Base-by-base conservation (phyloP, 2,329 filamentous ascomycete genomes). In the Xylariaceae sp. region DNA sequence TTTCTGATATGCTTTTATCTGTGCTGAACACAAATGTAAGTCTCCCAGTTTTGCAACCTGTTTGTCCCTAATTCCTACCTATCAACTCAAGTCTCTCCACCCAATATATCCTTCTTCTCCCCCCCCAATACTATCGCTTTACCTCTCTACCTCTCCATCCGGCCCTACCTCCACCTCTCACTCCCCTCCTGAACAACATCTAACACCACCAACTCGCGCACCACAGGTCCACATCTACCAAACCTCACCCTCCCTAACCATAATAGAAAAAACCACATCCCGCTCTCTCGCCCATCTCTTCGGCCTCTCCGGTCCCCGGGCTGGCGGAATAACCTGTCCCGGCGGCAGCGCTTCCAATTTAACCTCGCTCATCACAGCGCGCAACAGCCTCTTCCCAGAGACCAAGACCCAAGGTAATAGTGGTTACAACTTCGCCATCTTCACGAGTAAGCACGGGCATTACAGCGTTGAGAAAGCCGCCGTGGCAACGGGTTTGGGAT, bases 391-490 rank as follows among this genome's bases (percentile, higher is more conserved):
- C 2, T 95, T 82, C 63, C 91, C 92, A 0, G 74, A 80, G 8
- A 89, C 85, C 41, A 95, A 95, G 66, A 71, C 70, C 0, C 65
- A 77, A 1, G 93, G 93, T 14, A 89, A 90, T 60, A 77, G 73
- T 1, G 61, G 63, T 4, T 67, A 73, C 50, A 74, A 77, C 17
- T 92, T 96, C 58, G 85, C 89, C 17, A 69, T 96, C 44, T 96
- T 97, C 70, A 96, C 92, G 3, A 88, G 83, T 55, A 82, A 77
- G 1, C 90, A 97, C 64, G 91, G 92, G 0, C 93, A 97, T 73
- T 98, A 97, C 72, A 91, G 85, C 5, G 80, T 97, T 21, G 89
- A 95, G 60, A 97, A 97, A 70, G 91, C 90, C 3, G 91, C 91
- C n/a, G 85, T 92, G 62, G 86, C 92, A 61, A 85, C 86, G 57